Percentiles rank a stretch among this genome's conserved stretches.
Evolutionary conservation across 2,329 filamentous ascomycete species (phyloP).

Genomic region (Trichophyton simii): DNA sequence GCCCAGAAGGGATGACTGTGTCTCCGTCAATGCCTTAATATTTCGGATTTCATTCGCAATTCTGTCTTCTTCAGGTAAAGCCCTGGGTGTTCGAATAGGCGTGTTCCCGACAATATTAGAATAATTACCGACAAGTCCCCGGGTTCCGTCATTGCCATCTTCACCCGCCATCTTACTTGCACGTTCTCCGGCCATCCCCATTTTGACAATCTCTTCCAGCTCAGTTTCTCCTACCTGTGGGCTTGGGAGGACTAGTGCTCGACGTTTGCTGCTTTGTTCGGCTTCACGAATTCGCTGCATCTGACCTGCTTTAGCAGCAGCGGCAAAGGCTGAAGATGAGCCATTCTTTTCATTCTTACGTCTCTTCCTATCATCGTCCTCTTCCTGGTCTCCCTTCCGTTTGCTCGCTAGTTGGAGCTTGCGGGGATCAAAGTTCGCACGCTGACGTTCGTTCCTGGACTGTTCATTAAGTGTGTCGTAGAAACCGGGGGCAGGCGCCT

Average conservation of each 20-base stretch:
- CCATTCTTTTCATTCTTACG: constrained; percentile 79
- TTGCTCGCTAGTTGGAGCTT: constrained; percentile 84
- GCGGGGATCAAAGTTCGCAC: constrained; percentile 76
- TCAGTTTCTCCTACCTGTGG: constrained; percentile 89
- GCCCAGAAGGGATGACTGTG: constrained; percentile 81
- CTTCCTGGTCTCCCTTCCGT: constrained; percentile 82
- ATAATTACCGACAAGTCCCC: constrained; percentile 79
- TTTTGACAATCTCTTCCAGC: constrained; percentile 95
- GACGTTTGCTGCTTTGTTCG: constrained; percentile 89
- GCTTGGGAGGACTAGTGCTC: constrained; percentile 66
- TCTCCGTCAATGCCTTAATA: constrained; percentile 81
- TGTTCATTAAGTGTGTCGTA: constrained; percentile 85
- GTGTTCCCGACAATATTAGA: constrained; percentile 65
- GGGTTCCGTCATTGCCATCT: constrained; percentile 73
- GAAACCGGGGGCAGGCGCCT: constrained; percentile 75
- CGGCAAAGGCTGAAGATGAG: constrained; percentile 65
- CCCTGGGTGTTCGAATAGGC: constrained; percentile 83
- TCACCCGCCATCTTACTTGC: constrained; percentile 62
- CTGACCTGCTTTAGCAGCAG: constrained; percentile 84
- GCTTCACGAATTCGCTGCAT: constrained; percentile 91
- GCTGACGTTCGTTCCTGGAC: constrained; percentile 65
- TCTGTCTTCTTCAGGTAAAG: constrained; percentile 82
- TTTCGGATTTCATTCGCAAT: constrained; percentile 96
- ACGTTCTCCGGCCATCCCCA: constrained; percentile 85
- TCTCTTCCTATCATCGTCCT: constrained; percentile 66